Evolutionary conservation across 768 basidiomycete species (phyloP).

Genomic region (Tremella yokohamensis): DNA sequence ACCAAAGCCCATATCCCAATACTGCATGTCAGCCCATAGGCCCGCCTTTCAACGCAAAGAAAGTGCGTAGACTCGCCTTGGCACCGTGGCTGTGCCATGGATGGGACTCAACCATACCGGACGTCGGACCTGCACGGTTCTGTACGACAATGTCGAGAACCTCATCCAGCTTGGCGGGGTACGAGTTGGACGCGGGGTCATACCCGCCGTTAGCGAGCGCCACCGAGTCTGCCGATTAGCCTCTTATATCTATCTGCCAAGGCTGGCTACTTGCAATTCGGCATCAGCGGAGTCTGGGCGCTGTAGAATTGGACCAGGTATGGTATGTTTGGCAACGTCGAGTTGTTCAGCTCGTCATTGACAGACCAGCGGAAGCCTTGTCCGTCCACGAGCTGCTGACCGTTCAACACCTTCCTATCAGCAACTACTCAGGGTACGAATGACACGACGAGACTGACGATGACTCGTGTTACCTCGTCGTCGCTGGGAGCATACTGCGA

Average conservation of each 20-base stretch:
- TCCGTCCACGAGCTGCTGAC: slow-evolving; percentile 3
- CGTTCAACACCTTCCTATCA: not conserved
- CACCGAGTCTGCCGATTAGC: slow-evolving; percentile 3
- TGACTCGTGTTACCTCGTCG: slow-evolving; percentile 7
- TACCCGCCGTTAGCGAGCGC: slow-evolving; percentile 11
- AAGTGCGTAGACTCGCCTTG: slow-evolving; percentile 5
- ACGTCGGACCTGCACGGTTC: slow-evolving; percentile 1
- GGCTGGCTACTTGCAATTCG: not conserved
- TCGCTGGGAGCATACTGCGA: slow-evolving; percentile 6
- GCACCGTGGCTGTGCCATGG: slow-evolving; percentile 18
- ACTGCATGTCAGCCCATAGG: slow-evolving; percentile 5
- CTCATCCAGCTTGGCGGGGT: slow-evolving; percentile 12
- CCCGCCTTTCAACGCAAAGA: not conserved
- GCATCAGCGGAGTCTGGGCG: slow-evolving; percentile 1
- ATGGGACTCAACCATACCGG: slow-evolving; percentile 17
- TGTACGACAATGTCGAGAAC: slow-evolving; percentile 14
- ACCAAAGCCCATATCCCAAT: slow-evolving; percentile 18
- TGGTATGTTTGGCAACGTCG: not conserved
- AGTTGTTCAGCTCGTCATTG: slow-evolving; percentile 4
- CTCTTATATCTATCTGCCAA: not conserved
- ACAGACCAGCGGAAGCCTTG: slow-evolving; percentile 11
- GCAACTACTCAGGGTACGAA: too few species aligned
- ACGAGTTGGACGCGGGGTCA: slow-evolving; percentile 8
- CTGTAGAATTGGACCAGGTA: slow-evolving; percentile 12
- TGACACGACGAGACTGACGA: not conserved